Conservation (phyloP, 164 flowering plant genomes). For the Umbilicus rupestris region DNA sequence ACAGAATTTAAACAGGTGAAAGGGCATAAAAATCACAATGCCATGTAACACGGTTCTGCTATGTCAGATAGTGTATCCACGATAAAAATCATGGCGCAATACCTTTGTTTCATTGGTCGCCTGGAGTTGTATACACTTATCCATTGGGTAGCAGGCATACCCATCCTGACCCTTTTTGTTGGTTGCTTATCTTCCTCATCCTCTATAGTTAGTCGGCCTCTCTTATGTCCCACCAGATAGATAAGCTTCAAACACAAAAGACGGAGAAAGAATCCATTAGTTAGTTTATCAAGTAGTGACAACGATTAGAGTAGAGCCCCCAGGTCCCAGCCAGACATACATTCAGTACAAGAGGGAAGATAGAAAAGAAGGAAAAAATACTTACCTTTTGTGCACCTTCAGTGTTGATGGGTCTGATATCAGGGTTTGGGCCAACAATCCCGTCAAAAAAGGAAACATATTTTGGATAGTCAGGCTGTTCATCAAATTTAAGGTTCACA, state of each 20-base stretch:
- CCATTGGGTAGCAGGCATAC: conserved; percentile 64
- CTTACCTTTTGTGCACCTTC: conserved; percentile 66
- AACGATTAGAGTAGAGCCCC: too few relatives aligned
- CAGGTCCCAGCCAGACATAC: neutral
- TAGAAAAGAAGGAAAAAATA: neutral
- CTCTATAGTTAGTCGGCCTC: conserved; percentile 39
- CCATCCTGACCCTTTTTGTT: conserved; percentile 52
- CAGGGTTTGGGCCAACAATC: conserved; percentile 42
- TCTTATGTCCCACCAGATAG: conserved; percentile 48
- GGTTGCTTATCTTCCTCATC: conserved; percentile 56
- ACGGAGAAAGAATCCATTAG: conserved; percentile 1
- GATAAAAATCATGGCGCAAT: neutral
- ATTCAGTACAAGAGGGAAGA: neutral
- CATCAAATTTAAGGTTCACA: conserved; percentile 57
- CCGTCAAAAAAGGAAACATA: conserved; percentile 51
- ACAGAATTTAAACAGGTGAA: neutral
- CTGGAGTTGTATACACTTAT: conserved; percentile 53
- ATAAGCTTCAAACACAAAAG: conserved; percentile 24
- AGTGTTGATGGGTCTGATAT: conserved; percentile 49
- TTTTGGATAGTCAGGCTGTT: conserved; percentile 58
- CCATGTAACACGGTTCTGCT: too few relatives aligned
- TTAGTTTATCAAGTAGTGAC: too few relatives aligned
- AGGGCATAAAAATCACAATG: neutral
- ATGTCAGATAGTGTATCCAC: neutral
- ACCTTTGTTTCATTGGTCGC: conserved; percentile 67